phyloP scores from a whole-genome alignment of 176 grass and related monocot species.

The Eremochloa ophiuroides region DNA sequence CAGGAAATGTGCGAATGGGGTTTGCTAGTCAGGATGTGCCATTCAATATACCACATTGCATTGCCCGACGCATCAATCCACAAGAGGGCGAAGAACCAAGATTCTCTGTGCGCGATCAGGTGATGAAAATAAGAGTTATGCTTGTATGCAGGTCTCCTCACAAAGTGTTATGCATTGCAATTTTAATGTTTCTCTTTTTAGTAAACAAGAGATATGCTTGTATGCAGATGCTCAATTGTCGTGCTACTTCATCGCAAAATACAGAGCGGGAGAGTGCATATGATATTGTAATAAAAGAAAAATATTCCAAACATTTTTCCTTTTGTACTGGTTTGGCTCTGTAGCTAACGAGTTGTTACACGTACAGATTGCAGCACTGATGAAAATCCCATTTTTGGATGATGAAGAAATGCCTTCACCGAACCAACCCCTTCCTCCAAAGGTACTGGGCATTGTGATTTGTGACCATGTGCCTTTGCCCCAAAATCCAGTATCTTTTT shows the following conservation, averaged over 20 bases:
- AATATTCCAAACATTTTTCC: neutral
- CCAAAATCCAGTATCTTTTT: neutral
- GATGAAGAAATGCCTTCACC: conserved; percentile 60
- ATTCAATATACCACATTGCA: conserved; percentile 76
- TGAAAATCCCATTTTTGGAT: conserved; percentile 90
- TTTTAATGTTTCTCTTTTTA: neutral
- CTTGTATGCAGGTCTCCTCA: neutral
- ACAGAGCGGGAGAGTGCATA: conserved; percentile 84
- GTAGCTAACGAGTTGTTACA: neutral
- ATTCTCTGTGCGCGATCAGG: conserved; percentile 63
- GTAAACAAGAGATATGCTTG: neutral
- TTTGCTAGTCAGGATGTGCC: conserved; percentile 84
- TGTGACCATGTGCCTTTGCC: neutral
- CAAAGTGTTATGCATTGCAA: neutral
- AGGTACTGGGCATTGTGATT: conserved; percentile 32
- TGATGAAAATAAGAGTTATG: conserved; percentile 17
- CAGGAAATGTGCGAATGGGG: conserved; percentile 78
- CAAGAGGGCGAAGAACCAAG: conserved; percentile 19
- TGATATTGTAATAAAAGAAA: conserved; percentile 74
- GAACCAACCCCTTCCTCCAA: conserved; percentile 64
- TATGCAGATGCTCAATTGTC: conserved; percentile 64
- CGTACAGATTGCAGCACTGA: conserved; percentile 72
- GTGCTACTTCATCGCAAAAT: conserved; percentile 50
- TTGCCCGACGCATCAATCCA: conserved; percentile 49
- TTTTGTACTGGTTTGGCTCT: neutral